Evolutionary conservation across 306 rosid species (phyloP), one percentile per base, ranked within the genome.

Genomic region (Glycyrrhiza uralensis): DNA sequence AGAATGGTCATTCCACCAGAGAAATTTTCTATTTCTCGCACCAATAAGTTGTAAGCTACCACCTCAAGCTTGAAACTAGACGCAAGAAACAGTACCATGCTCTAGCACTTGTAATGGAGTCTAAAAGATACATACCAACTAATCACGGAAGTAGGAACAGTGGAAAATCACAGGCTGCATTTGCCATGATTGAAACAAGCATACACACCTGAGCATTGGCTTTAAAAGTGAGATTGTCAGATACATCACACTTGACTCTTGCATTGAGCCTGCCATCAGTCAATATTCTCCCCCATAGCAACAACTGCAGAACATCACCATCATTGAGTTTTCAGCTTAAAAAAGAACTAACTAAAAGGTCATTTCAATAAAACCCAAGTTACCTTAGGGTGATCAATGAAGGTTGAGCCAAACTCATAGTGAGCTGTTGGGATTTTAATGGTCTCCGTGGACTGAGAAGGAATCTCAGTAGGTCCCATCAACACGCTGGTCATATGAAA

Each of bases 341-440:
- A n/a, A 47, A 38, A 32, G 6, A 20, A 23, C 6, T 1, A 20
- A 51, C 55, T 29, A 28, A 26, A 62, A 44, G 12, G 32, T 7
- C 32, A 66, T 35, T 19, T 11, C 30, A 29, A 36, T 28, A 2
- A 28, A 23, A 13, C 13, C n/a, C 32, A 42, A 20, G 7, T 45
- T 61, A 92, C 99, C 97, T 70, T 88, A 59, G 99, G 99, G 74
- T 92, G 98, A 81, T 95, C 99, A 49, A 95, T 71, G 81, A 86
- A 90, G 69, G 92, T 95, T 20, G 99, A 89, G 19, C 99, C 99
- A 80, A 95, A 95, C 85, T 95, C 99, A 65, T 95, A 95, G 76
- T 88, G 79, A 55, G 97, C 85, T 13, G 96, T 84, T 1, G 99
- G 96, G 76, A 95, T 89, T 79, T 95, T 95, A 49, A 95, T 80